Conservation (phyloP, 1,284 basidiomycete genomes). For the Moesziomyces globuligerus region DNA sequence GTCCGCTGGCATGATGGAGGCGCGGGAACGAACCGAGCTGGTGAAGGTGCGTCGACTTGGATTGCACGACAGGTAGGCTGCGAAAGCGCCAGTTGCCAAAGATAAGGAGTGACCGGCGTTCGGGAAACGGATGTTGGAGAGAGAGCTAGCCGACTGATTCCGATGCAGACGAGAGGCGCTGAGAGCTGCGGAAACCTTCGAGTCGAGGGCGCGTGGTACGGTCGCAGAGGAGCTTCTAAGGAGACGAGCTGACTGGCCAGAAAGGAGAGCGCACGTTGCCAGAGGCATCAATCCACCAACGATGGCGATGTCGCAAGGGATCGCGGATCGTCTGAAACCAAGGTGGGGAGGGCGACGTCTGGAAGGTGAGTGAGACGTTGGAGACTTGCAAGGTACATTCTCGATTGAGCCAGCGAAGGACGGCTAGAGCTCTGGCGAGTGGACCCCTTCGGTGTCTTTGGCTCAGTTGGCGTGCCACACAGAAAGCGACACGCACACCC, state of each 20-base stretch:
- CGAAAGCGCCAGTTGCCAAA: conserved; percentile 12
- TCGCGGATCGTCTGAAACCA: background rate
- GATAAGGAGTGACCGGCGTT: conserved; percentile 9
- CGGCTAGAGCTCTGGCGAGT: background rate
- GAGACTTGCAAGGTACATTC: background rate
- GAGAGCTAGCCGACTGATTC: background rate
- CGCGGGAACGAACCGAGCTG: conserved; percentile 2
- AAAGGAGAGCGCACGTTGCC: conserved; percentile 12
- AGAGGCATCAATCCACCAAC: conserved; percentile 29
- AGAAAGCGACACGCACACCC: no score
- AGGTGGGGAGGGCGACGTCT: background rate
- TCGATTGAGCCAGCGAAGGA: no score
- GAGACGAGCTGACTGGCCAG: conserved; percentile 31
- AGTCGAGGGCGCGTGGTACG: conserved; percentile 10
- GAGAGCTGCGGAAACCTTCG: conserved; percentile 5
- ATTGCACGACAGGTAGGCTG: conserved; percentile 9
- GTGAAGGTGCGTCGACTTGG: conserved; percentile 13
- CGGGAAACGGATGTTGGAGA: conserved; percentile 10
- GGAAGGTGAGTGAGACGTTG: background rate
- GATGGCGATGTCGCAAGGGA: background rate
- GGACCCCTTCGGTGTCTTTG: background rate
- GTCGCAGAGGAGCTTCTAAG: conserved; percentile 10
- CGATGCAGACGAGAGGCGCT: background rate
- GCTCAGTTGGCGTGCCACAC: background rate
- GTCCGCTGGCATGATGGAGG: conserved; percentile 29